Conservation (phyloP, 2,329 filamentous ascomycete species). For the Juglanconis oblonga region DNA sequence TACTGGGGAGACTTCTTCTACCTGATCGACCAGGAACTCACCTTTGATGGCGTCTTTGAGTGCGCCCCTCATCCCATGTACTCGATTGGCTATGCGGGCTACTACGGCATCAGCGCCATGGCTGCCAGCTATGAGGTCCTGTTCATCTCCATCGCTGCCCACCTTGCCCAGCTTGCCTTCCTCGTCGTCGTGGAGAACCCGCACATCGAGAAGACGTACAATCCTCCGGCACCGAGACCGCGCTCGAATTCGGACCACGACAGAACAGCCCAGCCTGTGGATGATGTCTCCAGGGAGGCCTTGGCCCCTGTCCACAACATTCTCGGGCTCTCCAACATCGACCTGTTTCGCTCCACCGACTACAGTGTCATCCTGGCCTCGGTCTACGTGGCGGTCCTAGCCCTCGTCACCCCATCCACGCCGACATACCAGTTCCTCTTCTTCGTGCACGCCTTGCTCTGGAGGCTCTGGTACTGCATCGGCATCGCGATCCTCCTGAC, state of each 20-base stretch:
- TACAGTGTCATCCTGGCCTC: slow-evolving; percentile 74
- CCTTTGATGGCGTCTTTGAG: slow-evolving; percentile 97
- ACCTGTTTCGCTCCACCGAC: slow-evolving; percentile 85
- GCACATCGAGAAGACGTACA: slow-evolving; percentile 97
- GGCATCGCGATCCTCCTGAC: slow-evolving; percentile 84
- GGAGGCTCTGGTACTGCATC: slow-evolving; percentile 89
- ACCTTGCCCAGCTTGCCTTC: slow-evolving; percentile 92
- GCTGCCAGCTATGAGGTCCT: slow-evolving; percentile 96
- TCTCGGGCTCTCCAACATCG: slow-evolving; percentile 78
- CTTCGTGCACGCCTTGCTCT: slow-evolving; percentile 72
- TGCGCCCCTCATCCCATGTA: slow-evolving; percentile 99
- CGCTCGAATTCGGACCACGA: slow-evolving; percentile 33
- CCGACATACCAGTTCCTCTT: slow-evolving; percentile 74
- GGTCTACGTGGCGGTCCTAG: slow-evolving; percentile 70
- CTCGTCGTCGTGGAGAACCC: slow-evolving; percentile 90
- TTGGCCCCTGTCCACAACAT: slow-evolving; percentile 77
- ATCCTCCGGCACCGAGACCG: slow-evolving; percentile 75
- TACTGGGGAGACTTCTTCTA: slow-evolving; percentile 99
- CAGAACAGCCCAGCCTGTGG: slow-evolving; percentile 25
- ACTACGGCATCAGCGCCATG: slow-evolving; percentile 98
- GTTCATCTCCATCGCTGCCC: slow-evolving; percentile 92
- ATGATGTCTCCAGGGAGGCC: slow-evolving; percentile 19
- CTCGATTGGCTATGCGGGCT: slow-evolving; percentile 94
- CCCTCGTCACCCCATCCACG: slow-evolving; percentile 75
- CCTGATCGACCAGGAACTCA: slow-evolving; percentile 94